Conservation (phyloP, 2,329 filamentous ascomycete genomes). For the Neurospora crassa region DNA sequence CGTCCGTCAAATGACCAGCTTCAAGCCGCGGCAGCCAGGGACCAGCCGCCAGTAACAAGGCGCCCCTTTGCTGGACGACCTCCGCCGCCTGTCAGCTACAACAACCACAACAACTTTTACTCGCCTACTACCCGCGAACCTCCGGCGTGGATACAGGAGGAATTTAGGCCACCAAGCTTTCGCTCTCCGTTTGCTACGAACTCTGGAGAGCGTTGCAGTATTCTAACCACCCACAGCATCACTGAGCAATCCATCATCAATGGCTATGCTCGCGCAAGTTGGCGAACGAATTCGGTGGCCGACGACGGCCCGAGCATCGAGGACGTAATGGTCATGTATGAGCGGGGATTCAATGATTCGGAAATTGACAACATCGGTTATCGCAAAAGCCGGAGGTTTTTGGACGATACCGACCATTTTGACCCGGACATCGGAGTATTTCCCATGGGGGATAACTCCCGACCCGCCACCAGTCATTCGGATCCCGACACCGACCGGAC, state of each 20-base stretch:
- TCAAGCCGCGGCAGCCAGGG: constrained; percentile 9
- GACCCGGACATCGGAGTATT: constrained; percentile 8
- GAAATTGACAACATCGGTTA: constrained; percentile 26
- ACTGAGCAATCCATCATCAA: constrained; percentile 34
- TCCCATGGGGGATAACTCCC: constrained; percentile 18
- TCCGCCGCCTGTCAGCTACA: constrained; percentile 15
- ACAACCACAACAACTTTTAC: constrained; percentile 13
- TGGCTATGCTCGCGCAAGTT: constrained; percentile 22
- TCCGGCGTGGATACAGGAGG: constrained; percentile 32
- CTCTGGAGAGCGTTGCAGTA: constrained; percentile 65
- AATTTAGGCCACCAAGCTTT: constrained; percentile 25
- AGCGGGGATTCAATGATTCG: constrained; percentile 48
- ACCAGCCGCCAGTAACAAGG: constrained; percentile 2
- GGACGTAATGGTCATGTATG: constrained; percentile 63
- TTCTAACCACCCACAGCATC: constrained; percentile 64
- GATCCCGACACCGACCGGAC: constrained; percentile 26
- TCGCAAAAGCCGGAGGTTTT: constrained; percentile 15
- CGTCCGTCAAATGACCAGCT: constrained; percentile 31
- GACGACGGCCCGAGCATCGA: constrained; percentile 53
- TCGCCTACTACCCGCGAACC: constrained; percentile 22
- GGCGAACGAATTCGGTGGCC: constrained; percentile 21
- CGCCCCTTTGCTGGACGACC: neutral
- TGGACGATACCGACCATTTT: constrained; percentile 22
- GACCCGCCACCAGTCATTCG: constrained; percentile 29
- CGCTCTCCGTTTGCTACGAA: constrained; percentile 51